Evolutionary conservation across 768 basidiomycete species (phyloP), one percentile per base, ranked within the genome.

Genomic region (Naganishia kalamii): DNA sequence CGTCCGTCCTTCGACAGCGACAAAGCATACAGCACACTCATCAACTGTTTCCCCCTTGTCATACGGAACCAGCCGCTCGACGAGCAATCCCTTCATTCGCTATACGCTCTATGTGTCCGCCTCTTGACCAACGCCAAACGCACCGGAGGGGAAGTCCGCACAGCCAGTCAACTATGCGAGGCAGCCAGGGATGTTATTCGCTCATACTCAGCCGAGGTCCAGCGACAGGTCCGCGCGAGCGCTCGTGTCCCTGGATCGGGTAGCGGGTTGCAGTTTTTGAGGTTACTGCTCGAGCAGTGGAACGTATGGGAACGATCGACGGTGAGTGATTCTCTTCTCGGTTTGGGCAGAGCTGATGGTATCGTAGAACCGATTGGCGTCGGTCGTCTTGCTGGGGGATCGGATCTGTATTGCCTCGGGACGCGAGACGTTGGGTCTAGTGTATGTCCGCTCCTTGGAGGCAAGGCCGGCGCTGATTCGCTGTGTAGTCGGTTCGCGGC

Each of bases 301-400:
- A 65, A 27, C n/a, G 37, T 23, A 10, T 65, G 64, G 64, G 54
- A 65, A 23, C 33, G 15, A 15, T n/a, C 54, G n/a, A 57, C 54
- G 17, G 54, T 57, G 37, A 1, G 54, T 40, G 37, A 4, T n/a
- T 3, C 8, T 29, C 21, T 60, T 23, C 27, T 15, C 12, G 19
- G 7, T 10, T 25, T 4, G 17, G 41, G 19, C 27, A 17, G 27
- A 44, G 37, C 12, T 29, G 40, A 40, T 60, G 2, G 23, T 6
- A 4, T 2, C 4, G 27, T 35, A 54, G 46, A 65, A 30, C 19
- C 41, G 57, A 33, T 49, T 65, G 54, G 41, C 17, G 10, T 59
- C 64, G 21, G 54, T 65, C 5, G 32, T 65, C 15, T 23, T 65
- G 44, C 27, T 40, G 13, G 40, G 46, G n/a, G 64, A 65, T 60